phyloP scores from a whole-genome alignment of 1,284 basidiomycete species.

The Neonothopanus nambi region DNA sequence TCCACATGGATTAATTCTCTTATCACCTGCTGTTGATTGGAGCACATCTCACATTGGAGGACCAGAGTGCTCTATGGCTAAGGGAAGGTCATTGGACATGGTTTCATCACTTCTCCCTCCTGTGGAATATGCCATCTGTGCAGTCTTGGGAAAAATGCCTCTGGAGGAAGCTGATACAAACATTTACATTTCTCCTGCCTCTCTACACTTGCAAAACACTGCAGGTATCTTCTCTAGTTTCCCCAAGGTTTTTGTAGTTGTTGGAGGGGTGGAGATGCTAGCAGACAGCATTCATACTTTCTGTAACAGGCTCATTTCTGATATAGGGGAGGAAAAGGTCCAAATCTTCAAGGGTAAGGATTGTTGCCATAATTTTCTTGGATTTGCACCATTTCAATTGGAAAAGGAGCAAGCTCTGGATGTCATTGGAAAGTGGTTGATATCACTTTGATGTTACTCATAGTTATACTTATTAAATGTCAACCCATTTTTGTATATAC shows the following conservation, averaged over 20 bases:
- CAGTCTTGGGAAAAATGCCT: not conserved
- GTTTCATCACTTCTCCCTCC: not conserved
- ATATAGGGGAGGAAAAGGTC: not conserved
- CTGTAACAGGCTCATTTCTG: not conserved
- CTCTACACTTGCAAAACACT: not conserved
- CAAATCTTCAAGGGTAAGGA: not conserved
- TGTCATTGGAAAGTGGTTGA: no score
- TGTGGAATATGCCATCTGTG: not conserved
- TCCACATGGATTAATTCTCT: constrained; percentile 38
- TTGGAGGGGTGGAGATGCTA: not conserved
- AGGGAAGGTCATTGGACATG: not conserved
- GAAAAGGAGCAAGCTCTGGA: no score
- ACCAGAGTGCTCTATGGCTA: not conserved
- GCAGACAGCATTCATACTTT: not conserved
- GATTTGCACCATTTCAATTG: no score
- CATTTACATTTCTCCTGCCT: not conserved
- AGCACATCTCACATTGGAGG: constrained; percentile 10
- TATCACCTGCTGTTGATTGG: constrained; percentile 43
- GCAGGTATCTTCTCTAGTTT: not conserved
- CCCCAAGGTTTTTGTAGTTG: not conserved
- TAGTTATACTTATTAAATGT: no score
- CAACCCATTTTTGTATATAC: no score
- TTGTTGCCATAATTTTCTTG: not conserved
- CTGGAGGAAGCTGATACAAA: not conserved
- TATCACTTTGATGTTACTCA: no score